Evolutionary conservation across 768 basidiomycete species (phyloP).

Genomic region (Termitomyces sp.): DNA sequence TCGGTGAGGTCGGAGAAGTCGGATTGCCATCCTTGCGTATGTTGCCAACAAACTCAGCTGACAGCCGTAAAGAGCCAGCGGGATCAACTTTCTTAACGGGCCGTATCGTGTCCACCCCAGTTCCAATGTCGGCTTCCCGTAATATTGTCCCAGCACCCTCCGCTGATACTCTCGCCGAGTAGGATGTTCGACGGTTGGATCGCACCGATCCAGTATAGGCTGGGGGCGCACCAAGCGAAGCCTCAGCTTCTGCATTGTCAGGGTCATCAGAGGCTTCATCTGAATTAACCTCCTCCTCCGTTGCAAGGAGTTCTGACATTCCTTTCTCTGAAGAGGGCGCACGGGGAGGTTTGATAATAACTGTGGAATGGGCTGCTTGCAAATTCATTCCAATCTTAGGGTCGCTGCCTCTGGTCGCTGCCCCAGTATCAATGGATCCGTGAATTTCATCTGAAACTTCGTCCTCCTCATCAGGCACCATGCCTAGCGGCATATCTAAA

Average conservation of each 20-base stretch:
- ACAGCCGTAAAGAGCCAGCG: constrained; percentile 67
- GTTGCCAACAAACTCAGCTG: constrained; percentile 79
- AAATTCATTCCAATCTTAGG: constrained; percentile 47
- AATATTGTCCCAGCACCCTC: constrained; percentile 69
- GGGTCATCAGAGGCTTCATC: constrained; percentile 43
- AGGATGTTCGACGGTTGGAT: constrained; percentile 66
- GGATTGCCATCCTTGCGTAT: constrained; percentile 49
- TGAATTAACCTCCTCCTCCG: constrained; percentile 21
- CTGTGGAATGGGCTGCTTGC: constrained; percentile 65
- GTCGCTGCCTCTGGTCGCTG: constrained; percentile 64
- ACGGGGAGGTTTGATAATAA: constrained; percentile 54
- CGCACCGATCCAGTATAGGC: constrained; percentile 71
- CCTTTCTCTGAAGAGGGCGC: constrained; percentile 36
- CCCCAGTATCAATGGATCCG: constrained; percentile 56
- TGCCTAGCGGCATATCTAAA: constrained; percentile 49
- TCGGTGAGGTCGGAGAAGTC: constrained; percentile 49
- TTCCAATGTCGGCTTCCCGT: constrained; percentile 81
- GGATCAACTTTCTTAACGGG: constrained; percentile 92
- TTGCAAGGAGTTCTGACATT: constrained; percentile 31
- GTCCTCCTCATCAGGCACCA: constrained; percentile 55
- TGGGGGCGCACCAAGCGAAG: constrained; percentile 57
- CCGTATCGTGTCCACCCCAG: constrained; percentile 84
- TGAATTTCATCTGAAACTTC: constrained; percentile 40
- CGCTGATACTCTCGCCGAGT: constrained; percentile 65
- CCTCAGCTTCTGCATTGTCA: constrained; percentile 19